Evolutionary conservation across 2,329 filamentous ascomycete species (phyloP), one percentile per base, ranked within the genome.

Genomic region (Rhinocladiella similis): DNA sequence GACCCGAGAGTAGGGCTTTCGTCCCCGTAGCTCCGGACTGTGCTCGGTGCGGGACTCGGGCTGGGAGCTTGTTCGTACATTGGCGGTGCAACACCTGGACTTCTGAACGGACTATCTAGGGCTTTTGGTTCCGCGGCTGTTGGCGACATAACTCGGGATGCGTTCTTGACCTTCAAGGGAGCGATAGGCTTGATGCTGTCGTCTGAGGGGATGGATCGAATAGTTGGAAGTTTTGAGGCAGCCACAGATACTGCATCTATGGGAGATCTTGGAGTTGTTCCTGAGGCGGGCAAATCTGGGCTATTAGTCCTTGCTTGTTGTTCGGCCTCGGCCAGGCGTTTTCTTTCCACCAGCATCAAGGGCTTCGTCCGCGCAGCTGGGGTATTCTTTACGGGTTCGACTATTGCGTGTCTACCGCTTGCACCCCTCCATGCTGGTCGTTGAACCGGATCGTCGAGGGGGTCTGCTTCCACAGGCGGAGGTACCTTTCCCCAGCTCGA

Each of bases 381-480:
- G 35, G 83, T 82, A 67, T 90, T 86, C 66, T 77, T 80, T 36
- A 90, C 80, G 3, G 87, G 85, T 43, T 80, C 79, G 33, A 89
- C 80, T 54, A 90, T 77, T 35, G 82, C 77, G 41, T 80, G 80
- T 62, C 88, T 83, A 25, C 89, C 89, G 68, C 85, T 90, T 36
- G 85, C 84, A 16, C 88, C 88, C 65, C 85, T 86, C 89, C 89
- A 91, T 55, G 85, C 76, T 51, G 77, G 73, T 42, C 72, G 71
- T 43, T 67, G 56, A 38, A 63, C 79, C 4, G 85, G 83, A 50
- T 67, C 75, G 22, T 79, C 75, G 51, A 76, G 72, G 59, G 65
- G 69, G 74, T 65, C 62, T 70, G 70, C 19, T 67, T 50, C 74
- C 12, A 67, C 75, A 61, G 67, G 71, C 63, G 56, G 56, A 25